Evolutionary conservation across 345 rosid species (phyloP).

Genomic region (Stellera chamaejasme): DNA sequence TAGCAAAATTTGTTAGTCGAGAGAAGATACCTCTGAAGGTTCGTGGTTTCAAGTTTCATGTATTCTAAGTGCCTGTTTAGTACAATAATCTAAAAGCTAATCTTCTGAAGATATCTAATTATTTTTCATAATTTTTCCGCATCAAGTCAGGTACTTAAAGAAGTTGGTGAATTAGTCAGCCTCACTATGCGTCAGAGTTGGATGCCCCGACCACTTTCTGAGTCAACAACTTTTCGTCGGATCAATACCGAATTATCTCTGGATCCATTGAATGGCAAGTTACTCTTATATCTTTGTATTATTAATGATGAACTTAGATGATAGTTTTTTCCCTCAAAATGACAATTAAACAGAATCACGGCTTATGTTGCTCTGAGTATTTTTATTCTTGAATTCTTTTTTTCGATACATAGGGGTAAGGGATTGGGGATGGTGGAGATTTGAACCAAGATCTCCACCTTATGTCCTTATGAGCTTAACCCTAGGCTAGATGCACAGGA

Average conservation of each 20-base stretch:
- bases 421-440: no score
- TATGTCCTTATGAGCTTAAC: no score
- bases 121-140: slow-evolving; percentile 12
- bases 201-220: slow-evolving; percentile 59
- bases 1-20: slow-evolving; percentile 69
- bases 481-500: no score
- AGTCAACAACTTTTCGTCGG: slow-evolving; percentile 77
- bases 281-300: slow-evolving; percentile 7
- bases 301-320: slow-evolving; percentile 1
- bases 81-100: no score
- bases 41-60: slow-evolving; percentile 11
- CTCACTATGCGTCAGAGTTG: slow-evolving; percentile 68
- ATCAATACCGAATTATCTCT: slow-evolving; percentile 53
- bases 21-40: slow-evolving; percentile 95
- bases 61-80: no score
- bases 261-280: slow-evolving; percentile 76
- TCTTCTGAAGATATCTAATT: not conserved
- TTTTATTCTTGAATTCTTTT: not conserved
- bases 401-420: no score
- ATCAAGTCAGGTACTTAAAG: slow-evolving; percentile 65
- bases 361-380: not conserved
- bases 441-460: no score
- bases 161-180: slow-evolving; percentile 72
- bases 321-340: not conserved
- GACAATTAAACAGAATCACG: not conserved